Base-by-base conservation (phyloP, 116 monocot species). In the Trichopus zeylanicus region DNA sequence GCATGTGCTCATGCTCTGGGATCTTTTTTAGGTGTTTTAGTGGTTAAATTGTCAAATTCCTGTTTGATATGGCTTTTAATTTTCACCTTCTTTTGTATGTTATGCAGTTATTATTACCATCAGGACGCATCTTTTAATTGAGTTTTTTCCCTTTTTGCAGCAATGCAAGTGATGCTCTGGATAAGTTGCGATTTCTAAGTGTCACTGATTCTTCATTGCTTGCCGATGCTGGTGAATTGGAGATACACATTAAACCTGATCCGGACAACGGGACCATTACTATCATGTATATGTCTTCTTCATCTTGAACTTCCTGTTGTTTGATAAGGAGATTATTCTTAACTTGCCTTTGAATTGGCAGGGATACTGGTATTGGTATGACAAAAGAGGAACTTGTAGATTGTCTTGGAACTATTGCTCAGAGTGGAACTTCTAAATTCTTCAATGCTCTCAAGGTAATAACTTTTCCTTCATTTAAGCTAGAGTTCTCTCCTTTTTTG, bases 321-420 rank as follows among this genome's bases (percentile, higher is more conserved):
- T 25, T 51, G 37, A 35, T 48, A n/a, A 15, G 15, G 49, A 31
- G 26, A 26, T 19, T 51, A 33, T 6, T 8, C 16, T 24, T 33
- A 58, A 39, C 7, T 33, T 46, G 27, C 20, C 33, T 63, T 69
- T 53, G 27, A 39, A 56, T 11, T 66, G 18, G 23, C 65, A 97
- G 95, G 33, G 95, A 97, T 69, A 81, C 91, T 81, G 95, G 95
- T 22, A 77, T 97, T 66, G 95, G 95, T 47, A 97, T 97, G 95
- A 97, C 95, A 4, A 90, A 76, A 68, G 87, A 97, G 56, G 95
- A 97, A 51, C 76, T 97, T 3, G 70, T 90, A 60, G 95, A 87
- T 68, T 97, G 95, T 39, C 91, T 97, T 66, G 95, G 95, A 61
- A 97, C 95, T 51, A 97, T 97, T 73, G 95, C 95, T 60, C 87